Evolutionary conservation across 2,329 filamentous ascomycete genomes (phyloP), one percentile per base, ranked within the genome.

Genomic region (Fusarium praegraminearum): DNA sequence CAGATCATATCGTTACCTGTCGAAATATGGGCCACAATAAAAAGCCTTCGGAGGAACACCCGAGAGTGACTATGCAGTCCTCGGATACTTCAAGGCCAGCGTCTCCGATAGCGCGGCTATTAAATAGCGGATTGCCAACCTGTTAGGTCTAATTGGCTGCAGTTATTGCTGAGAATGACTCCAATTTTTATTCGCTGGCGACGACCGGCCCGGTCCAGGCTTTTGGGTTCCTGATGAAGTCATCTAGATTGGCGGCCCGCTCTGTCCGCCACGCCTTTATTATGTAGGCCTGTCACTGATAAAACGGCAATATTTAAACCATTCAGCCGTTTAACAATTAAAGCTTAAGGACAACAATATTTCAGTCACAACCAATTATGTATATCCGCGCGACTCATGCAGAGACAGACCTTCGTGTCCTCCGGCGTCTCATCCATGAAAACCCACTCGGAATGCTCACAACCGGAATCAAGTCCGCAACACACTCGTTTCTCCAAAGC

Each of bases 361-460:
- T 18, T 5, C 30, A 16, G 1, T 5, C 8, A 2, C 13, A 9
- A 2, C 4, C 1, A 13, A 28, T 12, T n/a, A 67, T 71, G 65
- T 72, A 71, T 12, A 71, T 71, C n/a, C 69, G 69, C 5, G 57
- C 57, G 33, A 35, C 47, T 46, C 87, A 89, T 75, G 84, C 83
- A 5, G 89, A 90, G 66, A 65, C 78, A 24, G 76, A 80, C 57
- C 79, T 87, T 45, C 77, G 80, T 0, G 77, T 78, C 4, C 83
- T 91, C 20, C 84, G 84, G 26, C 77, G 84, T 51, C 82, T 91
- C 60, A 87, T 91, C 70, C 82, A 81, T 20, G 81, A 85, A 12
- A 86, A 90, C 70, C 87, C 89, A 0, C 80, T 91, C 0, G 89
- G 89, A 1, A 80, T 91, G 30, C 72, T 91, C 13, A 90, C 87